phyloP scores from a whole-genome alignment of 73 alveolate genomes.

The Paramecium pentaurelia region DNA sequence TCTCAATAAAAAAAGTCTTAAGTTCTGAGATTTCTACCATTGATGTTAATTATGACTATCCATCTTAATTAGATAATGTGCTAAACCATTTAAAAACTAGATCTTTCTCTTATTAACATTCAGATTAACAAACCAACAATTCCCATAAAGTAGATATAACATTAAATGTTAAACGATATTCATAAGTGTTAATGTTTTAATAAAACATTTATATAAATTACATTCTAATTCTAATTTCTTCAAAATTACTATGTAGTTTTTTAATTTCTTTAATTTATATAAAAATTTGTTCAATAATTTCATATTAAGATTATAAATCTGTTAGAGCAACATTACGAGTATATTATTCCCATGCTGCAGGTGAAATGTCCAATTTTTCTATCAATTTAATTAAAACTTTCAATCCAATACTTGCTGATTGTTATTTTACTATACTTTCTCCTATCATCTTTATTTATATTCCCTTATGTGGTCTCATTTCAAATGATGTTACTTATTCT shows the following conservation, averaged over 20 bases:
- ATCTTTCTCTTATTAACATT: conserved; percentile 50
- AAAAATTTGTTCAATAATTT: not conserved
- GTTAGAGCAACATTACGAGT: not conserved
- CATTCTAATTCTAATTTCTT: conserved; percentile 23
- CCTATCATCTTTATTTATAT: not conserved
- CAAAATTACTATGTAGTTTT: not conserved
- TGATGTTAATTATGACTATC: conserved; percentile 28
- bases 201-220: not conserved
- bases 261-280: not conserved
- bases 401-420: not conserved
- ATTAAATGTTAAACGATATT: conserved; percentile 51
- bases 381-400: conserved; percentile 10
- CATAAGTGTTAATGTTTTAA: conserved; percentile 20
- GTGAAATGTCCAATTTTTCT: conserved; percentile 8
- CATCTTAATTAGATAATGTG: conserved; percentile 48
- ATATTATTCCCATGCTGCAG: conserved; percentile 40
- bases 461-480: conserved; percentile 33
- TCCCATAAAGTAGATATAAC: conserved; percentile 57
- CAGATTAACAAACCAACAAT: conserved; percentile 3
- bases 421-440: not conserved
- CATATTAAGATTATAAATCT: not conserved
- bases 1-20: conserved; percentile 68
- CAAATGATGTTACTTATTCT: conserved; percentile 31
- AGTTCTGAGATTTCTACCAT: conserved; percentile 60
- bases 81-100: conserved; percentile 62